Conservation (phyloP, 495 filamentous ascomycete genomes). For the Bacidia rubella region DNA sequence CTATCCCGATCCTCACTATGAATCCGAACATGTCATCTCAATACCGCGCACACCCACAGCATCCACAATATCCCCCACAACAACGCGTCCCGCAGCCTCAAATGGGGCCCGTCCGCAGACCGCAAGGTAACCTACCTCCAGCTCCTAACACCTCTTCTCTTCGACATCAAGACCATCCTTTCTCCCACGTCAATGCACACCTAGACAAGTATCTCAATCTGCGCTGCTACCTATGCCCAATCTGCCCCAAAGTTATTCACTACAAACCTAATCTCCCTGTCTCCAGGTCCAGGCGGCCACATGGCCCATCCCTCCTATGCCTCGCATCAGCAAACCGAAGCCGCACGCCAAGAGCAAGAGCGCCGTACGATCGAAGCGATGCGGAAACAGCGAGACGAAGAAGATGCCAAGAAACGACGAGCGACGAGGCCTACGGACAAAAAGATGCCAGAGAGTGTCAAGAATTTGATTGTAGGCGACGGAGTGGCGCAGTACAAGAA, state of each 20-base stretch:
- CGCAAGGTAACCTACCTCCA: constrained; percentile 5
- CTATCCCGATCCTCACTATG: no score
- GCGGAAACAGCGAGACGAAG: constrained; percentile 37
- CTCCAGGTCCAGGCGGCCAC: background rate
- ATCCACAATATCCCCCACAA: constrained; percentile 11
- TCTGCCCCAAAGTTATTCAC: background rate
- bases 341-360: constrained; percentile 1
- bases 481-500: constrained; percentile 68
- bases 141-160: background rate
- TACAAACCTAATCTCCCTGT: background rate
- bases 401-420: constrained; percentile 58
- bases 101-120: constrained; percentile 4
- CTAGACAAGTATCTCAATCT: no score
- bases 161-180: background rate
- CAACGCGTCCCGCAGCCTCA: constrained; percentile 12
- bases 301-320: background rate
- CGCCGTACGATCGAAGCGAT: background rate
- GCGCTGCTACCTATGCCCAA: background rate
- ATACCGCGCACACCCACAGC: no score
- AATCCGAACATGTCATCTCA: constrained; percentile 13
- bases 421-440: constrained; percentile 86
- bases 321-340: background rate
- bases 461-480: constrained; percentile 66
- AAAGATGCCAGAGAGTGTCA: constrained; percentile 79
- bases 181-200: background rate